Evolutionary conservation across 495 filamentous ascomycete species (phyloP), one percentile per base, ranked within the genome.

Genomic region (Parmelia sp.): DNA sequence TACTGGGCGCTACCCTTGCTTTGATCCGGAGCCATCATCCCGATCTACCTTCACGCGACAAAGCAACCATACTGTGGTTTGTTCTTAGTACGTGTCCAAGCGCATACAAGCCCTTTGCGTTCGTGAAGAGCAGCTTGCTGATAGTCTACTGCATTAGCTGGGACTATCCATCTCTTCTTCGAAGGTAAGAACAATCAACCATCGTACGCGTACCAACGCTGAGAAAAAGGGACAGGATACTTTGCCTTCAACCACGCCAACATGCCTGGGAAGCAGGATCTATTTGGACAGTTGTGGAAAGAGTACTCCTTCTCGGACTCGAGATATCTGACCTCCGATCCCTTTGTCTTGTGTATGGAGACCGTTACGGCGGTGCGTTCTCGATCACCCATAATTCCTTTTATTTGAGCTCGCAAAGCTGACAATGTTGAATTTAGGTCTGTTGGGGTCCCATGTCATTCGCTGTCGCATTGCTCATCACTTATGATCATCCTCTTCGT

Each of bases 281-380:
- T 92, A 1, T 85, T 91, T 49, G 88, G 87, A 1, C 90, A 94
- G 74, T 74, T 94, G 42, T 95, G 90, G 90, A 95, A 94, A 70
- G 90, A 95, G 71, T 95, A 95, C 78, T 82, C 89, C 10, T 79
- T 88, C 44, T 91, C 89, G 23, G 90, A 95, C 74, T 92, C 89
- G 36, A 83, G 90, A 42, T 95, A 95, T 68, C 77, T 95, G 71
- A 90, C 85, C 7, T 83, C 83, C 12, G 87, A 96, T 69, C 80
- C 84, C 1, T 88, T 95, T 71, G 90, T 95, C 64, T 77, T 95
- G 4, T 90, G 89, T 70, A 87, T 96, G 75, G 91, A 96, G 78
- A 84, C 81, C 21, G 83, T 96, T 62, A 96, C 91, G 2, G 84
- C 84, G 25, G 90, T 93, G 77, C 65, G 84, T 78, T 51, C 44